Evolutionary conservation across 2,329 filamentous ascomycete species (phyloP).

Genomic region (Magnaporthiopsis poae): DNA sequence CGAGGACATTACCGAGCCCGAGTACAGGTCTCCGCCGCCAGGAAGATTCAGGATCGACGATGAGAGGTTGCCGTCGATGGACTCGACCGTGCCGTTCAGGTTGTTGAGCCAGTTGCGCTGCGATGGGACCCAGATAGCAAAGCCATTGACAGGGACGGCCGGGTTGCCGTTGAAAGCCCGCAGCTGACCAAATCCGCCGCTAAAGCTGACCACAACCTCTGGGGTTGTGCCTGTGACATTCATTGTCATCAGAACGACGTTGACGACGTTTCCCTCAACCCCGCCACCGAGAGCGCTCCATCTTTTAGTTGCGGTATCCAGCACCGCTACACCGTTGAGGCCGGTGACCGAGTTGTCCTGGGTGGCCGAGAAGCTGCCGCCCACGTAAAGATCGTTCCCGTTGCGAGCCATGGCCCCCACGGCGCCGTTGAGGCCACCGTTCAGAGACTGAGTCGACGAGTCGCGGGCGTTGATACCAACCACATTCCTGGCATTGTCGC

Average conservation of each 20-base stretch:
- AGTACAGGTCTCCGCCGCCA: conserved; percentile 58
- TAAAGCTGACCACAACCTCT: conserved; percentile 69
- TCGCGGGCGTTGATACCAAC: conserved; percentile 60
- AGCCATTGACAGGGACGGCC: conserved; percentile 56
- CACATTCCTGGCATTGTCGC: conserved; percentile 59
- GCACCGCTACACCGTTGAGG: conserved; percentile 67
- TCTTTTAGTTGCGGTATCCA: conserved; percentile 54
- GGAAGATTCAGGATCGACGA: conserved; percentile 57
- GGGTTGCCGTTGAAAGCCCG: conserved; percentile 55
- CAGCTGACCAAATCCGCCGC: conserved; percentile 67
- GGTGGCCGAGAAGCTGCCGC: conserved; percentile 74
- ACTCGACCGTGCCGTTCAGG: conserved; percentile 52
- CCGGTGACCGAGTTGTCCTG: conserved; percentile 49
- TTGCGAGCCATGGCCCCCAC: conserved; percentile 65
- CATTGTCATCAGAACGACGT: conserved; percentile 66
- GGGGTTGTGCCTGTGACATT: conserved; percentile 62
- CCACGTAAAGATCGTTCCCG: conserved; percentile 62
- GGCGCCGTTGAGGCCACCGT: conserved; percentile 68
- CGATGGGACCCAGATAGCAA: conserved; percentile 88
- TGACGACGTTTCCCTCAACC: conserved; percentile 67
- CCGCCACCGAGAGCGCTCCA: conserved; percentile 79
- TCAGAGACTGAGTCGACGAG: conserved; percentile 49
- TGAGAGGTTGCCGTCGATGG: conserved; percentile 63
- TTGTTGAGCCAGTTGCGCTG: conserved; percentile 80
- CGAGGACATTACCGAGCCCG: conserved; percentile 71